phyloP scores from a whole-genome alignment of 2,329 filamentous ascomycete genomes.

The Exserohilum turcica region DNA sequence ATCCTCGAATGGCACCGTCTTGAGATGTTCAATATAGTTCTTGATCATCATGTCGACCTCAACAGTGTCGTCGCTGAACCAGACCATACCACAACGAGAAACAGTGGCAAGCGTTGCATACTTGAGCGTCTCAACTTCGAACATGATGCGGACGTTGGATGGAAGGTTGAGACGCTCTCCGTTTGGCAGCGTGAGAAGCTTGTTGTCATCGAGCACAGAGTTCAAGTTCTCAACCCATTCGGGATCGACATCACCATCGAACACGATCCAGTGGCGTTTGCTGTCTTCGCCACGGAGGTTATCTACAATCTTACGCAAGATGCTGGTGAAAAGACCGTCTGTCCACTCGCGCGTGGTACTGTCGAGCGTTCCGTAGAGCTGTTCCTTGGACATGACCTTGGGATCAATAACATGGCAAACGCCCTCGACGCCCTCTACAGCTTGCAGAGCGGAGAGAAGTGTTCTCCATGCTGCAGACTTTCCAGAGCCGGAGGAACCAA shows the following conservation, averaged over 20 bases:
- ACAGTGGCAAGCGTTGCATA: conserved; percentile 99
- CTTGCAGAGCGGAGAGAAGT: conserved; percentile 86
- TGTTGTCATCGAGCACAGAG: conserved; percentile 99
- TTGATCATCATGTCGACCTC: conserved; percentile 89
- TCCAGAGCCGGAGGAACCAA: conserved; percentile 94
- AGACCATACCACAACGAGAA: conserved; percentile 99
- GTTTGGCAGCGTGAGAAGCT: conserved; percentile 93
- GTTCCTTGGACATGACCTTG: conserved; percentile 99
- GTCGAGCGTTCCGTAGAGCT: conserved; percentile 92
- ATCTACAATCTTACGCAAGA: conserved; percentile 96
- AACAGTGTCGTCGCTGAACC: conserved; percentile 98
- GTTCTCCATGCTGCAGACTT: conserved; percentile 96
- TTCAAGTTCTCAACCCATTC: conserved; percentile 99
- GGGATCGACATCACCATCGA: conserved; percentile 97
- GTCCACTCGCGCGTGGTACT: conserved; percentile 99
- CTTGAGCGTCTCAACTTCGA: conserved; percentile 96
- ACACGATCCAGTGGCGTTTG: conserved; percentile 99
- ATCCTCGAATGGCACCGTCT: conserved; percentile 86
- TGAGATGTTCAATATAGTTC: conserved; percentile 85
- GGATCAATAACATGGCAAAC: conserved; percentile 98
- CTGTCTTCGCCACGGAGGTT: conserved; percentile 96
- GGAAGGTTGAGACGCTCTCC: conserved; percentile 96
- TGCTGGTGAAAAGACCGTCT: conserved; percentile 96
- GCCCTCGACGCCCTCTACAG: conserved; percentile 88
- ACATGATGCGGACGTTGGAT: conserved; percentile 97